A percentile compares a stretch with the other conserved stretches of the same genome.
Conservation (phyloP, 768 basidiomycete genomes). For the Multifurca ochricompacta region DNA sequence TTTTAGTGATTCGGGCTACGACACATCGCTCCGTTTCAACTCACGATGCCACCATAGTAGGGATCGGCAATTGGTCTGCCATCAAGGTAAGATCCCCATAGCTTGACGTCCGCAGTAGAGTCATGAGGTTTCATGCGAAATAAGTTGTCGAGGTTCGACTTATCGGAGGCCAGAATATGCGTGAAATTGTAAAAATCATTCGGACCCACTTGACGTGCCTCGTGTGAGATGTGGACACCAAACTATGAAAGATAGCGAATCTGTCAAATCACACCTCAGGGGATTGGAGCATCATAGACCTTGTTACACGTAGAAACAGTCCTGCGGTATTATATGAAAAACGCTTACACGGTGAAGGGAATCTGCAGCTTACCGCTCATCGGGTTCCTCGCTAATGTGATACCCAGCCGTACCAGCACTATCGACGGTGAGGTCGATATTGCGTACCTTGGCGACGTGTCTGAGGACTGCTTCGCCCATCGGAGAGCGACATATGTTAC, state of each 20-base stretch:
- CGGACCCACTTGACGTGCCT: slow-evolving; percentile 53
- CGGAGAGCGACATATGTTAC: slow-evolving; percentile 85
- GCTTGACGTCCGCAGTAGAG: slow-evolving; percentile 53
- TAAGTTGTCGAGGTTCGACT: slow-evolving; percentile 61
- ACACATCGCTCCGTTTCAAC: slow-evolving; percentile 22
- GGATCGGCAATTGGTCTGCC: slow-evolving; percentile 72
- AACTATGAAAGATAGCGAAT: slow-evolving; percentile 38
- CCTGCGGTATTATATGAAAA: slow-evolving; percentile 38
- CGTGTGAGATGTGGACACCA: slow-evolving; percentile 59
- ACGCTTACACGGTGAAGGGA: background rate
- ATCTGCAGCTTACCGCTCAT: slow-evolving; percentile 49
- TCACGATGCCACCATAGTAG: slow-evolving; percentile 66
- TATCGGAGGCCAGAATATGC: slow-evolving; percentile 82
- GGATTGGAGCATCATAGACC: slow-evolving; percentile 32
- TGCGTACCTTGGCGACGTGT: slow-evolving; percentile 58
- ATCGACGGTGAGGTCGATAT: slow-evolving; percentile 63
- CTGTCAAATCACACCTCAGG: background rate
- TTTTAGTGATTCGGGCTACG: background rate
- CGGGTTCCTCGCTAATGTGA: slow-evolving; percentile 78
- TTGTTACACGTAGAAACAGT: slow-evolving; percentile 64
- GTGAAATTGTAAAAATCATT: slow-evolving; percentile 71
- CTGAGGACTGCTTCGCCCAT: slow-evolving; percentile 86
- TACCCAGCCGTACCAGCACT: slow-evolving; percentile 83
- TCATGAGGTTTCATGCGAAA: slow-evolving; percentile 39
- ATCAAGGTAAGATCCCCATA: slow-evolving; percentile 80